Evolutionary conservation across 148 eudicot genomes (phyloP).

Genomic region (Heliosperma pusillum): DNA sequence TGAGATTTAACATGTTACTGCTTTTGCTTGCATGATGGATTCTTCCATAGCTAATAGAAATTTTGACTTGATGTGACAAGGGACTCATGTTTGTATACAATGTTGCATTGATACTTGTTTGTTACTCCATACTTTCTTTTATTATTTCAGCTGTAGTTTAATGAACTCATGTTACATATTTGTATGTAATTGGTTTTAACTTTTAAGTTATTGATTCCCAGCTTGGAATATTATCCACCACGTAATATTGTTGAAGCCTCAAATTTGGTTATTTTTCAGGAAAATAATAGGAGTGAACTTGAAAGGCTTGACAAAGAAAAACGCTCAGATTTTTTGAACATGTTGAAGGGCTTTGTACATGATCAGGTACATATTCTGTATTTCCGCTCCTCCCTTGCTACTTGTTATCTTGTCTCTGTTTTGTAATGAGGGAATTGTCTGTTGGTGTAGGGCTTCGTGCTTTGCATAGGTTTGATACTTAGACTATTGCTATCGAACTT

Average conservation of each 20-base stretch:
- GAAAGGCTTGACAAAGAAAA: constrained; percentile 78
- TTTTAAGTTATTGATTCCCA: background rate
- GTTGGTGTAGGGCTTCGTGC: background rate
- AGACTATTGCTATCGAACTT: background rate
- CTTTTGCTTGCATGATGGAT: background rate
- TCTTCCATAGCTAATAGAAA: background rate
- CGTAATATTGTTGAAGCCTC: constrained; percentile 8
- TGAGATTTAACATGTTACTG: background rate
- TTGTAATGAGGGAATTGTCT: background rate
- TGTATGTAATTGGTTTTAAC: constrained; percentile 8
- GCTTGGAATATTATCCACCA: background rate
- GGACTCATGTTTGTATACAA: background rate
- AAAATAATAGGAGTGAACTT: constrained; percentile 74
- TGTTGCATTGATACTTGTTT: background rate
- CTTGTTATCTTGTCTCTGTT: background rate
- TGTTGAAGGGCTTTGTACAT: constrained; percentile 89
- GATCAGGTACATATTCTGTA: constrained; percentile 59
- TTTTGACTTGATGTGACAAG: background rate
- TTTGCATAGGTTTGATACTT: constrained; percentile 5
- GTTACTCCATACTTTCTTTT: background rate
- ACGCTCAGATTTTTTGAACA: constrained; percentile 55
- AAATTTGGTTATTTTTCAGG: constrained; percentile 48
- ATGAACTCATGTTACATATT: background rate
- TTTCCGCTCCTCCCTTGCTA: constrained; percentile 12
- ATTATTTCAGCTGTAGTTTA: background rate